These are phyloP conservation scores for Dendrocalamus sinicus DNA, from an alignment of 176 grass and related monocot genomes.

Conservation along the genomic window DNA sequence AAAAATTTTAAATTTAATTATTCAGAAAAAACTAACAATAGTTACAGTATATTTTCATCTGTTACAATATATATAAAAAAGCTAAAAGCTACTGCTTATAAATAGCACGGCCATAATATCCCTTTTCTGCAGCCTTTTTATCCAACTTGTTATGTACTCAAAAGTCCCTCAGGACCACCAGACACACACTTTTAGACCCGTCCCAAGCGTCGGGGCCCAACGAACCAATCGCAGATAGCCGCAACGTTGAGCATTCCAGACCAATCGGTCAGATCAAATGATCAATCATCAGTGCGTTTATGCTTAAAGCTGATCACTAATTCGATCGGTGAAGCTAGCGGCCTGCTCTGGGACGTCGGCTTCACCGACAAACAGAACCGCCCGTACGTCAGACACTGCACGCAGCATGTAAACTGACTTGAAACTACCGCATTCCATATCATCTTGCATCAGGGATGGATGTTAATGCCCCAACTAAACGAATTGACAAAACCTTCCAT, in stretches of 20 bases:
- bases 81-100: too few species aligned
- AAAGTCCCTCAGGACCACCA: not conserved
- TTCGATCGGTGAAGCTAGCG: not conserved
- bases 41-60: too few species aligned
- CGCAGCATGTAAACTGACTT: slow-evolving; percentile 9
- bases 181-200: not conserved
- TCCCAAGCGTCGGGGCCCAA: not conserved
- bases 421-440: slow-evolving; percentile 1
- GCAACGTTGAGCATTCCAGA: not conserved
- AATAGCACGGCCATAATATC: too few species aligned
- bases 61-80: too few species aligned
- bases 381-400: not conserved
- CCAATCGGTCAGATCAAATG: not conserved
- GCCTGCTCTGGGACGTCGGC: slow-evolving; percentile 8
- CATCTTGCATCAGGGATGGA: not conserved
- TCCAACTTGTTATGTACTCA: not conserved
- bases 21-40: too few species aligned
- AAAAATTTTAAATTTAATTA: too few species aligned
- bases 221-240: not conserved
- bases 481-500: not conserved
- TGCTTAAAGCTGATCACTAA: not conserved
- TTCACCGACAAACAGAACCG: slow-evolving; percentile 24
- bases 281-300: not conserved
- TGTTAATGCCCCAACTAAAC: slow-evolving; percentile 30
- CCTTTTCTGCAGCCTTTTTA: not conserved